Base-by-base conservation (phyloP, 2,329 filamentous ascomycete genomes). In the Raffaelea arxii region DNA sequence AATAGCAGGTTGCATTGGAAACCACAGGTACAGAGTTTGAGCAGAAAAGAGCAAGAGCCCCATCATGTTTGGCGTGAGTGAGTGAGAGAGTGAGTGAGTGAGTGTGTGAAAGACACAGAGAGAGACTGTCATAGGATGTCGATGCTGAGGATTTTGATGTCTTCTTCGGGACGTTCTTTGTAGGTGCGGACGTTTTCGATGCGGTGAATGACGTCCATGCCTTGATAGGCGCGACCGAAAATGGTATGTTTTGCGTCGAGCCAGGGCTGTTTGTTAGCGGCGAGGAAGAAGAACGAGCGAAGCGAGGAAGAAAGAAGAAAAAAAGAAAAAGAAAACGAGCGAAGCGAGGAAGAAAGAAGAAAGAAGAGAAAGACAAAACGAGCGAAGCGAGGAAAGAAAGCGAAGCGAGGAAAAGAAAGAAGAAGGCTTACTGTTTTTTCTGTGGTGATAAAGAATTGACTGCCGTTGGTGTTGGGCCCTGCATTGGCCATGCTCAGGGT, bases 401-500 rank as follows among this genome's bases (percentile, higher is more conserved):
- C 3, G 23, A 19, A 36, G 35, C 14, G 16, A 22, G 12, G 36
- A 12, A 25, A 18, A 32, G 25, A 42, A 24, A 21, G 41, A 6
- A 18, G 2, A 43, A 14, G 7, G 49, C 80, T 69, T 69, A 84
- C 82, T 54, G 92, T 89, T 69, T 94, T 94, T 65, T 96, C 94
- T 0, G 91, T 96, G 0, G 92, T 98, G 55, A 98, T 95, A 59
- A 98, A 98, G 63, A 98, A 98, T 63, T 98, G 92, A 59, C 85
- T 92, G 14, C 86, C 92, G 61, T 98, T 98, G 30, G 90, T 96
- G 58, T 91, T 89, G 0, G 89, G 88, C 0, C 92, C 92, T 0
- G 92, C 91, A 63, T 98, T 98, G 12, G 92, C 92, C 92, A 98
- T 98, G 62, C 86, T 94, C 48, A 97, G 74, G 0, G 90, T 97